phyloP scores from a whole-genome alignment of 2,329 filamentous ascomycete species.

The Stachybotrys chlorohalonatus region DNA sequence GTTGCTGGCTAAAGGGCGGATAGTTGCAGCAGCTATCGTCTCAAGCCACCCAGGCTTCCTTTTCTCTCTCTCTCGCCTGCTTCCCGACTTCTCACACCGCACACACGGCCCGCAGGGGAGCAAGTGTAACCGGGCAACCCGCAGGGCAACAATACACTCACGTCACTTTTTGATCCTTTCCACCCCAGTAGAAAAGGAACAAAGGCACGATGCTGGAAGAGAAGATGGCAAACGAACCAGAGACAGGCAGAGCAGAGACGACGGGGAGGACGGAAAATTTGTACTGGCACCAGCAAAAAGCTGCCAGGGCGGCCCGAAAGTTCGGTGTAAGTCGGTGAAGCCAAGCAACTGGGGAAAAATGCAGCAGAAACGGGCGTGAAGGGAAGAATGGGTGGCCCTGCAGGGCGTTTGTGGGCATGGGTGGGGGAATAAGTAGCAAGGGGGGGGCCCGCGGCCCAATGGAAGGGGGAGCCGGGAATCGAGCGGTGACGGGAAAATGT shows the following conservation, averaged over 20 bases:
- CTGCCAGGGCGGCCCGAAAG: not conserved
- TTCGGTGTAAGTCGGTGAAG: not conserved
- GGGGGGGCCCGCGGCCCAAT: not conserved
- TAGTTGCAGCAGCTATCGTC: not conserved
- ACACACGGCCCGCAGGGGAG: too few relatives aligned
- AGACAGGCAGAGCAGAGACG: not conserved
- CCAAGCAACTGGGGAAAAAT: not conserved
- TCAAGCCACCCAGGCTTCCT: not conserved
- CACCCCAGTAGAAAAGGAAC: too few relatives aligned
- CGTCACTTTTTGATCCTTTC: too few relatives aligned
- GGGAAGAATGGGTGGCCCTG: not conserved
- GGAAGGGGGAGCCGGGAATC: not conserved
- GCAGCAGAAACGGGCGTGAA: too few relatives aligned
- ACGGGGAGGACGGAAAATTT: not conserved
- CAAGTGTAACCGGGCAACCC: too few relatives aligned
- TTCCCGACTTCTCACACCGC: not conserved
- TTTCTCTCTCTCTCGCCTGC: not conserved
- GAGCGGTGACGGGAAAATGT: conserved; percentile 1
- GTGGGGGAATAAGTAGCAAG: not conserved
- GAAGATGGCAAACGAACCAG: too few relatives aligned
- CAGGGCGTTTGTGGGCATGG: not conserved
- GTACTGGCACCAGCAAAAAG: too few relatives aligned
- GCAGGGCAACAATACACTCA: too few relatives aligned
- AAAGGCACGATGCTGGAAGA: too few relatives aligned
- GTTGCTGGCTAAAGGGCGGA: not conserved